Conservation (phyloP, 1,139 yeast genomes). For the Scheffersomyces parashehatae region DNA sequence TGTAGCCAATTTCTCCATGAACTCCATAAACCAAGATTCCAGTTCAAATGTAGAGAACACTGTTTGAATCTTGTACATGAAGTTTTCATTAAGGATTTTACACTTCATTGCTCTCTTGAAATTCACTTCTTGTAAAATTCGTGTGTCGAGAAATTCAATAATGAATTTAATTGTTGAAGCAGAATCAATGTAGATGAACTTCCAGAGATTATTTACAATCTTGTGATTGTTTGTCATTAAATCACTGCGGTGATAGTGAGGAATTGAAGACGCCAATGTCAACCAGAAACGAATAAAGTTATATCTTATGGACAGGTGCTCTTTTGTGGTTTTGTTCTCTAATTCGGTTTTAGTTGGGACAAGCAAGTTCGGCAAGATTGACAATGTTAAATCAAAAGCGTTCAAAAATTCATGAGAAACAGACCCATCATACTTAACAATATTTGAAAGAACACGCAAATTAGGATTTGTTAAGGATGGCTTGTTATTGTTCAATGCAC, state of each 20-base stretch:
- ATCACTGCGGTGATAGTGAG: slow-evolving; percentile 61
- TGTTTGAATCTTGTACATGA: slow-evolving; percentile 57
- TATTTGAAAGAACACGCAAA: slow-evolving; percentile 52
- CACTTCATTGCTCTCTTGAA: slow-evolving; percentile 73
- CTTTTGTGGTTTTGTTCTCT: slow-evolving; percentile 29
- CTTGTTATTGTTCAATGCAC: slow-evolving; percentile 62
- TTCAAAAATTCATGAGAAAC: slow-evolving; percentile 60
- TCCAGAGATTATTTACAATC: slow-evolving; percentile 65
- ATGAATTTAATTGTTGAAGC: slow-evolving; percentile 40
- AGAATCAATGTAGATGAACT: slow-evolving; percentile 56
- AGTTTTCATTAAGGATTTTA: slow-evolving; percentile 76
- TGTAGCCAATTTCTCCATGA: slow-evolving; percentile 48
- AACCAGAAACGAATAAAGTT: slow-evolving; percentile 66
- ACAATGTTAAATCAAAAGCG: slow-evolving; percentile 65
- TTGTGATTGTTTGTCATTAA: slow-evolving; percentile 57
- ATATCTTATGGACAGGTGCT: slow-evolving; percentile 49
- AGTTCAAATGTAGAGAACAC: slow-evolving; percentile 46
- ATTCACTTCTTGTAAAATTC: slow-evolving; percentile 58
- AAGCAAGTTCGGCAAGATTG: slow-evolving; percentile 62
- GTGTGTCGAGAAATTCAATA: slow-evolving; percentile 48
- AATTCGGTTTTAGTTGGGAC: slow-evolving; percentile 52
- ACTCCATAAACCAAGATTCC: slow-evolving; percentile 21
- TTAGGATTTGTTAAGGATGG: slow-evolving; percentile 65
- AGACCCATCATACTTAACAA: slow-evolving; percentile 49
- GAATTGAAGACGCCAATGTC: slow-evolving; percentile 46